phyloP scores from a whole-genome alignment of 2,329 filamentous ascomycete species.

The Dothiorella sarmentorum region DNA sequence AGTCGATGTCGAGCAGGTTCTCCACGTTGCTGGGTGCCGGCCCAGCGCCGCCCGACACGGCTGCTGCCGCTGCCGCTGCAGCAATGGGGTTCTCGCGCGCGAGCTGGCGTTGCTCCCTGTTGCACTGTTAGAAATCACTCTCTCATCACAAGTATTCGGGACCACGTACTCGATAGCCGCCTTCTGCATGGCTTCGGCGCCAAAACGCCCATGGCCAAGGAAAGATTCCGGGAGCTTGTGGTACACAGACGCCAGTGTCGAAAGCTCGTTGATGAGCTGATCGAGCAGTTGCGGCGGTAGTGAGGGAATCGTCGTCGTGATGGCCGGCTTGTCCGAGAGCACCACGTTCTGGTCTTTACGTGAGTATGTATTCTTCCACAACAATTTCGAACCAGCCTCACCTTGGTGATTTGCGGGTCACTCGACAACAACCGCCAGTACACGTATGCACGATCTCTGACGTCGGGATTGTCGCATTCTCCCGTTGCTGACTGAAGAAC shows the following conservation, averaged over 20 bases:
- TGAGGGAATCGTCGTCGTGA: slow-evolving; percentile 89
- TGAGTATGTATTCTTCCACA: neutral
- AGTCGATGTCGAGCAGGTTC: slow-evolving; percentile 93
- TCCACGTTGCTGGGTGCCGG: slow-evolving; percentile 74
- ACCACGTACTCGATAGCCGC: slow-evolving; percentile 73
- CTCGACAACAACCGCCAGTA: slow-evolving; percentile 97
- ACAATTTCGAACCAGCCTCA: slow-evolving; percentile 35
- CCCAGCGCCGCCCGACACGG: slow-evolving; percentile 54
- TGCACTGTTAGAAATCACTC: slow-evolving; percentile 33
- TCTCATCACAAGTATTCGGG: neutral
- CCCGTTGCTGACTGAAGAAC: slow-evolving; percentile 89
- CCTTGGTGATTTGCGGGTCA: slow-evolving; percentile 85
- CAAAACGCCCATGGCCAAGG: slow-evolving; percentile 89
- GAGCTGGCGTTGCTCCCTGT: slow-evolving; percentile 77
- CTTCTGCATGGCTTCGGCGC: slow-evolving; percentile 88
- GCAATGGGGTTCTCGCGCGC: slow-evolving; percentile 92
- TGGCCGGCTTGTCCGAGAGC: slow-evolving; percentile 89
- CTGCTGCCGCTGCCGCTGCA: slow-evolving; percentile 70
- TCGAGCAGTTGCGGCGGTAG: slow-evolving; percentile 81
- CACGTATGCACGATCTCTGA: slow-evolving; percentile 92
- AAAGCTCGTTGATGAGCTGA: slow-evolving; percentile 85
- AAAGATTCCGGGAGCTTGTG: slow-evolving; percentile 99
- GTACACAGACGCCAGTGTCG: slow-evolving; percentile 93
- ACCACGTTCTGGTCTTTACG: slow-evolving; percentile 66
- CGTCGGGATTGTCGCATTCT: slow-evolving; percentile 96